A percentile compares a stretch with the other conserved stretches of the same genome.
Conservation (phyloP, 192 early-diverging fungal species). For the Jimgerdemannia lactiflua region DNA sequence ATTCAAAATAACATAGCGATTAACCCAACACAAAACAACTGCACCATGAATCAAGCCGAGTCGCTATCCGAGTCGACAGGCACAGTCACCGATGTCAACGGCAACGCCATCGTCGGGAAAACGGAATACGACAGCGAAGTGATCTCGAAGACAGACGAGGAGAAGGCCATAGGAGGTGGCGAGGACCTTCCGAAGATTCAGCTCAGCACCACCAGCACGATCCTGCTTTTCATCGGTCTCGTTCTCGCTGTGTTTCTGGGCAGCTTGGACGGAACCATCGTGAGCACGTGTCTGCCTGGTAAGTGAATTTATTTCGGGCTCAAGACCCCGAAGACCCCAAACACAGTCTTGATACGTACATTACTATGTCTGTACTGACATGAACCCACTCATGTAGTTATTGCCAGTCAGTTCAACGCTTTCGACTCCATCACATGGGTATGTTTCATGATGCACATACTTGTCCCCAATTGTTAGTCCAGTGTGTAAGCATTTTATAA, state of each 20-base stretch:
- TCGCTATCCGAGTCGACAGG: not conserved
- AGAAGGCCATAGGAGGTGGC: not conserved
- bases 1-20: no score
- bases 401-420: conserved; percentile 56
- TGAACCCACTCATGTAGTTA: conserved; percentile 14
- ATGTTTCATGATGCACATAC: no score
- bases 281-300: conserved; percentile 55
- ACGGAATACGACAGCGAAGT: no score
- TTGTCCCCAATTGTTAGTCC: no score
- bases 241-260: conserved; percentile 56
- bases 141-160: not conserved
- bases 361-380: not conserved
- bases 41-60: no score
- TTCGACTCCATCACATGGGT: conserved; percentile 68
- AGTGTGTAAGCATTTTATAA: no score
- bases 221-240: conserved; percentile 9
- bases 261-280: conserved; percentile 60
- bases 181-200: not conserved
- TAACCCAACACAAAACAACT: no score
- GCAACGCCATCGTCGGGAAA: no score
- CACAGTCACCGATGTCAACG: not conserved
- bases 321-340: not conserved
- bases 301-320: conserved; percentile 33
- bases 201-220: not conserved
- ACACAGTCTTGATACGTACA: not conserved